Base-by-base conservation (phyloP, 2,329 filamentous ascomycete species). In the Pseudocercospora macadamiae region DNA sequence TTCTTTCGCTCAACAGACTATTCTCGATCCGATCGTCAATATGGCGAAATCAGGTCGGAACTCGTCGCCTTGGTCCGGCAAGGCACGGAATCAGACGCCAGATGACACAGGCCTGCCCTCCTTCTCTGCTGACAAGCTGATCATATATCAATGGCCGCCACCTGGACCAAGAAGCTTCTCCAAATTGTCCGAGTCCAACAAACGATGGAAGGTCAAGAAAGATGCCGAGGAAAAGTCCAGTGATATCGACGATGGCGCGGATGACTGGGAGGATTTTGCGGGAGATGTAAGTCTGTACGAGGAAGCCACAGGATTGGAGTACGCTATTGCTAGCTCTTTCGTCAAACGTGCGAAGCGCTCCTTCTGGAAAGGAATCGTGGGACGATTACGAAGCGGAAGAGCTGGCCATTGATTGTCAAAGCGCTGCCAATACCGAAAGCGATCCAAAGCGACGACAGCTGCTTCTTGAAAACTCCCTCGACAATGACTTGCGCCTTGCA, bases 311-410 rank as follows among this genome's bases (percentile, higher is more conserved):
- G 30, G 36, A 12, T 39, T 58, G 3, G 30, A 30, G n/a, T 26
- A 42, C 44, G 55, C 37, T 32, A 63, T 66, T 26, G 67, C 64
- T 4, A 52, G 55, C 1, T 59, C 51, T 0, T 68, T 68, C 48
- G 58, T 63, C 6, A 51, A 48, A 4, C 62, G 66, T 25, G 66
- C 65, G 7, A 70, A 68, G 51, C 54, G 59, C 10, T 66, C 66
- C 4, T 64, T 58, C 30, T 37, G 60, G 10, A 56, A 47, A 16
- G 61, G 59, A 54, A 16, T 52, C 57, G 5, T 69, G 64, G 63
- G 42, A 47, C 4, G 42, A 59, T 12, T 70, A 66, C 42, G 66
- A 68, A 57, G 51, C 34, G 4, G 63, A 64, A 12, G 66, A 67
- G 52, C 51, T 64, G 36, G 37, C 23, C 1, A 51, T 62, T 26